Conservation (phyloP, 148 eudicot species). For the Camellia japonica region DNA sequence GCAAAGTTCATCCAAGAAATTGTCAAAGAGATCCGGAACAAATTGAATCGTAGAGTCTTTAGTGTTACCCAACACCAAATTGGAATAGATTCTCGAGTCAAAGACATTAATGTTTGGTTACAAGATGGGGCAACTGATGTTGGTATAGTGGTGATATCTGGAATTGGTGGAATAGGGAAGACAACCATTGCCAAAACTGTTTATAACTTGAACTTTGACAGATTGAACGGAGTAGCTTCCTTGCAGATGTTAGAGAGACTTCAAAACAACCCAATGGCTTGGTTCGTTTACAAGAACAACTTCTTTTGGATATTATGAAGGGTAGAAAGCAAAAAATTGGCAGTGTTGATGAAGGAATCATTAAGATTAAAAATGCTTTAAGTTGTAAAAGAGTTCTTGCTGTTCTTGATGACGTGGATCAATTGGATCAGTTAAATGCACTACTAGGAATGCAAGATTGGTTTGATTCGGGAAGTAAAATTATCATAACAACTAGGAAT, state of each 20-base stretch:
- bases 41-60: background rate
- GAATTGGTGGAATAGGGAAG: slow-evolving; percentile 18
- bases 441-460: background rate
- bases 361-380: background rate
- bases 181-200: slow-evolving; percentile 10
- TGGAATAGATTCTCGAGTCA: slow-evolving; percentile 7
- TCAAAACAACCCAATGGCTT: background rate
- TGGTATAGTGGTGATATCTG: slow-evolving; percentile 4
- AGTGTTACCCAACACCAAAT: background rate
- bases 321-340: background rate
- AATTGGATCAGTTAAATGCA: slow-evolving; percentile 3
- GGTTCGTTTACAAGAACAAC: slow-evolving; percentile 11
- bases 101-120: slow-evolving; percentile 4
- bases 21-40: background rate
- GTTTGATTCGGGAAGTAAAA: slow-evolving; percentile 11
- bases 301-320: slow-evolving; percentile 5
- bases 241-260: slow-evolving; percentile 5
- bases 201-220: background rate
- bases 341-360: slow-evolving; percentile 12
- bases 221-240: slow-evolving; percentile 11
- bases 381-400: slow-evolving; percentile 1
- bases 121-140: slow-evolving; percentile 16
- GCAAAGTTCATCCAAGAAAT: slow-evolving; percentile 11
- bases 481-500: slow-evolving; percentile 1
- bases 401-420: slow-evolving; percentile 16